Evolutionary conservation across 2,329 filamentous ascomycete species (phyloP), one percentile per base, ranked within the genome.

Genomic region (Cryphonectria japonica): DNA sequence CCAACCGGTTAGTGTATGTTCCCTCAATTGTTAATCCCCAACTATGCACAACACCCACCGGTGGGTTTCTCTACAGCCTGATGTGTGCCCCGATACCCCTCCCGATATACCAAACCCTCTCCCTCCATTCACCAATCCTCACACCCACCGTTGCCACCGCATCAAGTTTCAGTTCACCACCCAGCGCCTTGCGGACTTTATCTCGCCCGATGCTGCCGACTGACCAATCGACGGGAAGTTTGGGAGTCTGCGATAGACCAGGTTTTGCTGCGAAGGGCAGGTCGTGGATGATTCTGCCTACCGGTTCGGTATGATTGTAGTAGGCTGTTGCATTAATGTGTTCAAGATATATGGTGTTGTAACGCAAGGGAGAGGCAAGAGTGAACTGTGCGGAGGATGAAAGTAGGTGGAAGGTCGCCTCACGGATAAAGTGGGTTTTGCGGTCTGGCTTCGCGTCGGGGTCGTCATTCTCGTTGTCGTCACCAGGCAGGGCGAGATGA

Each of bases 301-400:
- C 85, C 1, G 90, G 87, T 67, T 95, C 89, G 11, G 90, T 92
- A 72, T 92, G 88, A 74, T 97, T 94, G 80, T 97, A 97, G 73
- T 90, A 92, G 0, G 96, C 94, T 1, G 92, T 94, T 8, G 95
- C 95, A 77, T 97, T 92, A 76, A 98, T 87, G 66, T 85, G 86
- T 52, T 93, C 93, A 73, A 99, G 87, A 76, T 90, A 92, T 26
- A 98, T 81, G 0, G 90, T 93, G 67, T 92, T 92, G 71, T 89
- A 84, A 57, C 85, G 82, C 11, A 98, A 84, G 0, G 96, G 96
- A 0, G 95, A 98, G 54, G 91, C 86, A 32, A 98, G 86, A 0
- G 88, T 90, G 80, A 99, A 98, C 0, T 91, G 89, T 3, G 95
- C 95, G 0, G 94, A 94, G 0, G 94, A 97, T 22, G 93, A 92